Base-by-base conservation (phyloP, 805 yeast genomes). In the Saturnispora sekii region DNA sequence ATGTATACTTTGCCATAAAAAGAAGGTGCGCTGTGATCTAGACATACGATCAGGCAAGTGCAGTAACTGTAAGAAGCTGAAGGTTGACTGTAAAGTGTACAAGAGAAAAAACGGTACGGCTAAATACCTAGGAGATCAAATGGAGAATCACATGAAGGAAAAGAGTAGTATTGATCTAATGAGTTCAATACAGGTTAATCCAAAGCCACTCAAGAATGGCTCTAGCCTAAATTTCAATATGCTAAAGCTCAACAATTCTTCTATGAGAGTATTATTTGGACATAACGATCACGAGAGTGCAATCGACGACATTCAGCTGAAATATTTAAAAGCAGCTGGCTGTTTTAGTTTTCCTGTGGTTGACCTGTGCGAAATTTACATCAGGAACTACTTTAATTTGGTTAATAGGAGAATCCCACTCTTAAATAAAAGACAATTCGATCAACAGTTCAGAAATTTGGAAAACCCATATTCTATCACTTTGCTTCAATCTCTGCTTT, bases 11-110 rank as follows among this genome's bases (percentile, higher is more conserved):
- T 84, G 93, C 56, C 78, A 86, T 45, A 73, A 81, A 5, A 67
- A 93, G 31, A 84, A 84, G 54, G 93, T 84, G n/a, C 73, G 89
- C 30, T 84, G 94, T 64, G 86, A 81, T 56, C 60, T 33, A 72
- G 67, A 45, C 83, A 84, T 1, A 48, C 40, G 2, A 50, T 49
- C 47, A 9, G 54, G 52, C 7, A 36, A 49, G 4, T 80, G 80
- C 1, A 79, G 84, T 54, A 82, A 82, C 59, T 82, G 90, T 57
- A 67, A 73, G 32, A 79, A 84, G 3, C 82, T 81, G 60, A 77
- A 83, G 1, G 78, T 80, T 57, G 80, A 81, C 8, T 75, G 84
- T 56, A 86, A 79, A 48, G 81, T 80, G 43, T 87, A 85, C 12
- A 83, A 76, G 34, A 43, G 81, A 81, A 10, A 76, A 84, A 55